phyloP scores from a whole-genome alignment of 2,329 filamentous ascomycete genomes.

The Sporothrix mexicana region DNA sequence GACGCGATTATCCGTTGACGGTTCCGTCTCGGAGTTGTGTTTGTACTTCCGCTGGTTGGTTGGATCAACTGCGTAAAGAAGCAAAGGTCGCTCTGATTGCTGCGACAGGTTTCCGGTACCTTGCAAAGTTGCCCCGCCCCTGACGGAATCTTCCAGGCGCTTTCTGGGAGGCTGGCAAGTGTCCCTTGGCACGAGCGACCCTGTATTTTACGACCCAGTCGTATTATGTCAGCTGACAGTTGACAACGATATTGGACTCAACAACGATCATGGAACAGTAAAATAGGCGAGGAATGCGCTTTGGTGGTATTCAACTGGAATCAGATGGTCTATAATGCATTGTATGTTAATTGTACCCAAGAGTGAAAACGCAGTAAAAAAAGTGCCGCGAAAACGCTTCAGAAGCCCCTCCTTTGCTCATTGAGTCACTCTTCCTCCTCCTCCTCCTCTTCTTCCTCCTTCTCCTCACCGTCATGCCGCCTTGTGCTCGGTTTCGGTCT shows the following conservation, averaged over 20 bases:
- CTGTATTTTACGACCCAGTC: background rate
- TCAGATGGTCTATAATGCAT: no score
- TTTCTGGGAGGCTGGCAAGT: background rate
- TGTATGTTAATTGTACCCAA: no score
- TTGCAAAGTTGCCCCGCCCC: background rate
- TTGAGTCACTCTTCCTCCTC: no score
- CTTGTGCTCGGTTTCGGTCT: background rate
- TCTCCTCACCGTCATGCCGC: background rate
- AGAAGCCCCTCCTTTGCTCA: no score
- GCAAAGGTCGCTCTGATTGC: constrained; percentile 16
- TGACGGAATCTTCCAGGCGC: constrained; percentile 20
- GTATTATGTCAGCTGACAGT: constrained; percentile 16
- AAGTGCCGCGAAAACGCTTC: no score
- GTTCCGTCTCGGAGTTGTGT: background rate
- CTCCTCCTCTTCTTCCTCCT: no score
- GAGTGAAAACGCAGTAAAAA: no score
- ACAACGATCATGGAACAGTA: background rate
- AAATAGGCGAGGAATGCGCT: background rate
- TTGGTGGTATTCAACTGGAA: no score
- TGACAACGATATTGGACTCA: background rate
- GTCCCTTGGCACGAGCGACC: background rate
- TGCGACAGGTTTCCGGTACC: constrained; percentile 23
- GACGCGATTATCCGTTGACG: constrained; percentile 24
- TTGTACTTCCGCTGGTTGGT: background rate
- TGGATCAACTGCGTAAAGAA: background rate